Percentiles rank a stretch among this genome's conserved stretches.
phyloP scores from a whole-genome alignment of 495 filamentous ascomycete species.

The Bombardia bombarda region DNA sequence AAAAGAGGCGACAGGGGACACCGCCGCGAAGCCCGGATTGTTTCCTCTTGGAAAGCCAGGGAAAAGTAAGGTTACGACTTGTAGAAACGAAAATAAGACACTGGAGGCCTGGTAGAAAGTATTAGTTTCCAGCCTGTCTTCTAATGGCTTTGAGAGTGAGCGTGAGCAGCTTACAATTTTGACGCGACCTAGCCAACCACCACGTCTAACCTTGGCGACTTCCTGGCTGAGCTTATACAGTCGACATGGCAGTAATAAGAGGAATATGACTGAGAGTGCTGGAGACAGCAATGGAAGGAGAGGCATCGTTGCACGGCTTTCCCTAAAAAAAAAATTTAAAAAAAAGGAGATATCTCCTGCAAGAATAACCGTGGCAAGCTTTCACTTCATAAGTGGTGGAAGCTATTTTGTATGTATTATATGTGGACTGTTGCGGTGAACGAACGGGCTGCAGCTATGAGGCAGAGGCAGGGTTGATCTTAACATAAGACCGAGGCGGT shows the following conservation, averaged over 20 bases:
- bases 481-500: no score
- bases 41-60: not conserved
- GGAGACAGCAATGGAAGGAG: not conserved
- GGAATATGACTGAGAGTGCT: slow-evolving; percentile 5
- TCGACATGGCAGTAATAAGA: slow-evolving; percentile 6
- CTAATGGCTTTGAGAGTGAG: no score
- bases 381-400: no score
- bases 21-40: not conserved
- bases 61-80: not conserved
- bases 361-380: no score
- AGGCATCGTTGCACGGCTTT: no score
- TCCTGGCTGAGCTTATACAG: slow-evolving; percentile 1
- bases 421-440: no score
- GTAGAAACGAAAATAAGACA: not conserved
- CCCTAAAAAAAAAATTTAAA: no score
- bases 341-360: not conserved
- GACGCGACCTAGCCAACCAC: not conserved
- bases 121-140: no score
- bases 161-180: slow-evolving; percentile 4
- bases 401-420: no score
- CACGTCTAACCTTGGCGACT: not conserved
- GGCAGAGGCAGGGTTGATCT: no score
- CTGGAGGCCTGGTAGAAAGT: not conserved
- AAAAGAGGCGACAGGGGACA: slow-evolving; percentile 1
- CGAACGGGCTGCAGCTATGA: no score